phyloP scores from a whole-genome alignment of 805 yeast genomes.

The Candida morakotiae region DNA sequence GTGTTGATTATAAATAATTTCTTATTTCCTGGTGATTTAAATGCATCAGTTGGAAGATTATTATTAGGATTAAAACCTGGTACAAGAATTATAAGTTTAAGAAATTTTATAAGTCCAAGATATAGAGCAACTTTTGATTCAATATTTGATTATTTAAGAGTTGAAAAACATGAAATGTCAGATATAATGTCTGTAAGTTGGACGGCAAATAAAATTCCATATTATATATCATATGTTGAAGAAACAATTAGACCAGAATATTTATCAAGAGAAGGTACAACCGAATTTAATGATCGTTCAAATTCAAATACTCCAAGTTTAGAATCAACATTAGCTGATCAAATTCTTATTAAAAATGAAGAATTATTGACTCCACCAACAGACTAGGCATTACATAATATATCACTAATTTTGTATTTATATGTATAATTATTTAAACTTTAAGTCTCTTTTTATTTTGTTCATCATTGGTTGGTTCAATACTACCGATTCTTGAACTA shows the following conservation, averaged over 20 bases:
- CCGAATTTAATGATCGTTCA: not conserved
- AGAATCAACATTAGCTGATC: not conserved
- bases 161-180: conserved; percentile 56
- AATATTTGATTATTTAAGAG: conserved; percentile 61
- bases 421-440: too few species aligned
- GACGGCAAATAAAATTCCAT: conserved; percentile 82
- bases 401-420: too few species aligned
- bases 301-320: conserved; percentile 3
- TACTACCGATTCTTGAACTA: conserved; percentile 32
- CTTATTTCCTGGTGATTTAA: conserved; percentile 73
- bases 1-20: conserved; percentile 80
- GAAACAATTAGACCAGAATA: conserved; percentile 33
- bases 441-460: conserved; percentile 3
- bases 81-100: conserved; percentile 72
- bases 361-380: conserved; percentile 6
- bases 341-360: conserved; percentile 1
- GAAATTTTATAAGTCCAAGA: conserved; percentile 75
- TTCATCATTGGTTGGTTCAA: conserved; percentile 23
- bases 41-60: conserved; percentile 61
- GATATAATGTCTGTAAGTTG: conserved; percentile 78
- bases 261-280: conserved; percentile 10
- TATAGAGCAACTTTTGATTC: conserved; percentile 57
- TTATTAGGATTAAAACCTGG: conserved; percentile 66
- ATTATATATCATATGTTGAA: conserved; percentile 70
- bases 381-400: not conserved